phyloP scores from a whole-genome alignment of 495 filamentous ascomycete genomes.

The Cladorrhinum samala region DNA sequence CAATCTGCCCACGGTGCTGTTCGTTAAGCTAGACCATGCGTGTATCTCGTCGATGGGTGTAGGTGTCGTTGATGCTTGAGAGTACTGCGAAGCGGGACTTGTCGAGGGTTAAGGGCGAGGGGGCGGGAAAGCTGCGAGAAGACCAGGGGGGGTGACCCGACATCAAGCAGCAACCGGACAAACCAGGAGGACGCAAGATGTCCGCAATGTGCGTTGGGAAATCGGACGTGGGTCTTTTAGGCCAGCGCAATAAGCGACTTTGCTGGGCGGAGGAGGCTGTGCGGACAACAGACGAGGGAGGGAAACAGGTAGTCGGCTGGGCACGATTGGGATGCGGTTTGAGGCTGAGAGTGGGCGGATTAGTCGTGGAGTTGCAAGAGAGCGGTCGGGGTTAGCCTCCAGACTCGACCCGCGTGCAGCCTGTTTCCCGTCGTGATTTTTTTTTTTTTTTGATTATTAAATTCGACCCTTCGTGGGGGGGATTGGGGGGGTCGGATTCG shows the following conservation, averaged over 20 bases:
- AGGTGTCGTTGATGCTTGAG: slow-evolving; percentile 1
- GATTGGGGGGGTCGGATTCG: not conserved
- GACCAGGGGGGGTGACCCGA: slow-evolving; percentile 6
- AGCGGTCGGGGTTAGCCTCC: not conserved
- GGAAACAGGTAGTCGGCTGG: slow-evolving; percentile 1
- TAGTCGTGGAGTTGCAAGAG: not conserved
- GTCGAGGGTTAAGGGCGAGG: not conserved
- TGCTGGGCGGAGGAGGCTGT: slow-evolving; percentile 10
- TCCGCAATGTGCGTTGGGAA: slow-evolving; percentile 1
- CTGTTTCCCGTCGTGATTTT: not conserved
- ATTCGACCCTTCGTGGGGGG: not conserved
- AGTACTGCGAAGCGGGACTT: not conserved
- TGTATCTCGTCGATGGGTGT: not conserved
- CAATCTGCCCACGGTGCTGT: slow-evolving; percentile 15
- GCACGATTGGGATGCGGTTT: slow-evolving; percentile 1
- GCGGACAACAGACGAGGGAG: not conserved
- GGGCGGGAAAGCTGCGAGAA: not conserved
- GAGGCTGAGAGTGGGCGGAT: slow-evolving; percentile 10
- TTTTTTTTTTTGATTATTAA: not conserved
- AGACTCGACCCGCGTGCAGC: not conserved
- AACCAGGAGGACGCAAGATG: not conserved
- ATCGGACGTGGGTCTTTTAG: not conserved
- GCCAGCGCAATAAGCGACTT: slow-evolving; percentile 7
- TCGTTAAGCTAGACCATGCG: slow-evolving; percentile 18
- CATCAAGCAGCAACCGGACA: slow-evolving; percentile 2